A percentile compares a stretch with the other conserved stretches of the same genome.
Evolutionary conservation across 1,139 yeast species (phyloP).

Genomic region (Citeromyces hawaiiensis): DNA sequence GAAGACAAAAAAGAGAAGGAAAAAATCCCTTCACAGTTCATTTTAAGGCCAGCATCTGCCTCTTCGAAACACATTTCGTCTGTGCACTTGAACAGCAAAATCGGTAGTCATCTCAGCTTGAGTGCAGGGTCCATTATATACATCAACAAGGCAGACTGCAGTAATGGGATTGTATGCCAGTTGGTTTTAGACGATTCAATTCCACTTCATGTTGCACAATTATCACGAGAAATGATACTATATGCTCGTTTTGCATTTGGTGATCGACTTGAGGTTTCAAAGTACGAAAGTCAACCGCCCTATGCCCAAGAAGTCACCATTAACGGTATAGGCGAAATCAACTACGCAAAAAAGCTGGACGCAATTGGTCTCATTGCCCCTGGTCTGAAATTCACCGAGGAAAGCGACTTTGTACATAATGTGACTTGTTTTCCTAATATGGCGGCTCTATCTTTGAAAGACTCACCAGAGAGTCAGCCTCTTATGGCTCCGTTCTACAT

Average conservation of each 20-base stretch:
- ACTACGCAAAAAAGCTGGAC: neutral
- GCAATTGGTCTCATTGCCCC: neutral
- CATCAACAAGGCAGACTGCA: constrained; percentile 1
- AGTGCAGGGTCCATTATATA: neutral
- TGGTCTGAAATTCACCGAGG: neutral
- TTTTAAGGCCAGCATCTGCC: constrained; percentile 1
- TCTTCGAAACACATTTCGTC: neutral
- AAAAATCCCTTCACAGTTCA: neutral
- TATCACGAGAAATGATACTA: neutral
- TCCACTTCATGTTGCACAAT: neutral
- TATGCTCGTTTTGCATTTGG: neutral
- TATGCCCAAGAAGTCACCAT: constrained; percentile 1
- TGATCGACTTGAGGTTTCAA: neutral
- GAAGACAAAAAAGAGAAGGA: neutral
- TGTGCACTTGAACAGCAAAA: neutral
- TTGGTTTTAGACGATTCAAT: neutral
- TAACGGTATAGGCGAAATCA: neutral
- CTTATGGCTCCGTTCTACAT: neutral
- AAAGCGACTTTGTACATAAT: neutral
- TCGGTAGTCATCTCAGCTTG: neutral
- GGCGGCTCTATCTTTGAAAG: neutral
- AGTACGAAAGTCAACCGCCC: neutral
- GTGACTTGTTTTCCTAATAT: neutral
- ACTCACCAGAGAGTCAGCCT: neutral
- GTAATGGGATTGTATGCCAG: neutral